phyloP scores from a whole-genome alignment of 2,329 filamentous ascomycete genomes.

The Cercospora brassicicola region DNA sequence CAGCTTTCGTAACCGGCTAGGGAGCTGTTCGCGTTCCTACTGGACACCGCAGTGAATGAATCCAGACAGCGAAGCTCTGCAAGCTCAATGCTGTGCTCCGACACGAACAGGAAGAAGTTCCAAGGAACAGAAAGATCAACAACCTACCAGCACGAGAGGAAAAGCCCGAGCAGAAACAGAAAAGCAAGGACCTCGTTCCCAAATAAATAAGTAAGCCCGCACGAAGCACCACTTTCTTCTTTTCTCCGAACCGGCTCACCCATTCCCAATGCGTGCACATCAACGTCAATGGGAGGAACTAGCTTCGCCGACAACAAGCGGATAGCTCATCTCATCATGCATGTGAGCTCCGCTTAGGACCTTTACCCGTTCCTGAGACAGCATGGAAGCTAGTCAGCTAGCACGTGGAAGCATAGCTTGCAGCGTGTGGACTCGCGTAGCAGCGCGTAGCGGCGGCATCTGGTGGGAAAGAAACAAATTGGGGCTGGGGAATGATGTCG shows the following conservation, averaged over 20 bases:
- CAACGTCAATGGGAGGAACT: neutral
- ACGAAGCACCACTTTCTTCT: neutral
- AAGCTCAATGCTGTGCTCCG: neutral
- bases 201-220: neutral
- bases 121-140: neutral
- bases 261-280: neutral
- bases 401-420: neutral
- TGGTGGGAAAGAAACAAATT: neutral
- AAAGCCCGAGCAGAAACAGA: neutral
- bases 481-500: neutral
- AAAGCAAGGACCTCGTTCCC: neutral
- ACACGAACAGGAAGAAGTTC: neutral
- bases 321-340: neutral
- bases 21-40: neutral
- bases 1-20: neutral
- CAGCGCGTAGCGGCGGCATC: neutral
- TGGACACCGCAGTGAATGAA: neutral
- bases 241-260: neutral
- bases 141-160: neutral
- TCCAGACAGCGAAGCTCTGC: neutral
- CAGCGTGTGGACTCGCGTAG: neutral
- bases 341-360: neutral
- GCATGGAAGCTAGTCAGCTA: neutral
- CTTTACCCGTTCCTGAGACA: neutral
- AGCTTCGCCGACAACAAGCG: neutral